Percentiles rank a stretch among this genome's conserved stretches.
These are phyloP conservation scores for Canariomyces notabilis DNA, from an alignment of 2,329 filamentous ascomycete genomes.

Conservation along the genomic window DNA sequence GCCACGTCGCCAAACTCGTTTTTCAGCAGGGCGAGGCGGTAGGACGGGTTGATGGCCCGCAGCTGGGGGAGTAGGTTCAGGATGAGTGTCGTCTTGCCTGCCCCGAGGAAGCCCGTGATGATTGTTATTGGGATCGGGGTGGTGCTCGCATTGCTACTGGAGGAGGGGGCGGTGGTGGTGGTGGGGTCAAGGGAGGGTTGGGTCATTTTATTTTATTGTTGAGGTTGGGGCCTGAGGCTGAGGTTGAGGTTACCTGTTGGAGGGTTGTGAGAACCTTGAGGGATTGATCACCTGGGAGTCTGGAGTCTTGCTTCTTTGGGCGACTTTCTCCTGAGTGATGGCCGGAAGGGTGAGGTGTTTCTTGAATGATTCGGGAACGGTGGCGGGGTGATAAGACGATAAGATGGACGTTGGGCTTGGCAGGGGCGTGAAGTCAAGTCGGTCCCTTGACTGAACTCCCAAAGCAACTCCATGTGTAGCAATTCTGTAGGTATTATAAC, in stretches of 20 bases:
- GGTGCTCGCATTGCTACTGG: too few relatives aligned
- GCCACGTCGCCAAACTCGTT: conserved; percentile 97
- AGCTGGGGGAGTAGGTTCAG: conserved; percentile 92
- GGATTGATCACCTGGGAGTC: too few relatives aligned
- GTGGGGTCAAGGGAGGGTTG: conserved; percentile 40
- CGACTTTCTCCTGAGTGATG: too few relatives aligned
- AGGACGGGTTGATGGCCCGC: conserved; percentile 60
- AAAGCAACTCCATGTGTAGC: neutral
- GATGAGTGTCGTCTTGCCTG: conserved; percentile 93
- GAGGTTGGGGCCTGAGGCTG: too few relatives aligned
- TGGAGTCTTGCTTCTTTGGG: too few relatives aligned
- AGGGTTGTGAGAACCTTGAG: too few relatives aligned
- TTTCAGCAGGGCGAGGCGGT: conserved; percentile 90
- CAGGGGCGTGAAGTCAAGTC: conserved; percentile 12
- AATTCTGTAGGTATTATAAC: too few relatives aligned
- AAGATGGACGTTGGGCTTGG: conserved; percentile 14
- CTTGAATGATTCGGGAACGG: too few relatives aligned
- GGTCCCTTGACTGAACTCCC: neutral
- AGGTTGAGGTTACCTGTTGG: neutral
- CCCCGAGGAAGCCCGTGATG: conserved; percentile 91
- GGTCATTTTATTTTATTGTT: conserved; percentile 7
- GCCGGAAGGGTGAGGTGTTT: too few relatives aligned
- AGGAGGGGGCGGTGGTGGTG: too few relatives aligned
- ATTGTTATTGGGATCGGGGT: conserved; percentile 79
- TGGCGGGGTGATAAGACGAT: conserved; percentile 17